Evolutionary conservation across 306 rosid species (phyloP).

Genomic region (Styphnolobium japonicum): DNA sequence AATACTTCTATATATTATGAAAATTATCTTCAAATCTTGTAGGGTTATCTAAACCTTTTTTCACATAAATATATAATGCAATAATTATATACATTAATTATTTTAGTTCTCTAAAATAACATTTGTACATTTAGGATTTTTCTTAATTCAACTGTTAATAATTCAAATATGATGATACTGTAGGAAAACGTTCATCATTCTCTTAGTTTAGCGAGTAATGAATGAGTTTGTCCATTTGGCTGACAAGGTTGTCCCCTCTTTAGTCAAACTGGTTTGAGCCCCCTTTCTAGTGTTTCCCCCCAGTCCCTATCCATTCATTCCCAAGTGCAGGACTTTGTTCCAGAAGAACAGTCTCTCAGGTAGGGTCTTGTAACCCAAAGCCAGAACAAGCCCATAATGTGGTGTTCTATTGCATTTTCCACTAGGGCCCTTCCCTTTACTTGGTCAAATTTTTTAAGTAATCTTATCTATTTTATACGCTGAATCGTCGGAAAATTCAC

Average conservation of each 20-base stretch:
- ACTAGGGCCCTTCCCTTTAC: background rate
- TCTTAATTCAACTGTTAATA: background rate
- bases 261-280: background rate
- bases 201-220: background rate
- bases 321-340: background rate
- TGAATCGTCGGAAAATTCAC: background rate
- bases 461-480: background rate
- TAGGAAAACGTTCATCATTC: background rate
- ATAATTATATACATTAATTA: background rate
- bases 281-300: background rate
- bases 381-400: slow-evolving; percentile 25
- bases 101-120: background rate
- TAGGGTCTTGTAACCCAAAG: slow-evolving; percentile 32
- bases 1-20: too few relatives aligned
- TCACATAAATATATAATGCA: background rate
- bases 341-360: slow-evolving; percentile 1
- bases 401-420: background rate
- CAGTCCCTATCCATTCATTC: slow-evolving; percentile 22
- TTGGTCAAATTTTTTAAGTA: background rate
- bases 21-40: too few relatives aligned
- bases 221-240: slow-evolving; percentile 23
- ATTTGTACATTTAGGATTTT: background rate
- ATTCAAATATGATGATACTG: background rate
- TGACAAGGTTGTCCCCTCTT: slow-evolving; percentile 23
- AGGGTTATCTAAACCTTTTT: too few relatives aligned